Conservation (phyloP, 1,284 basidiomycete species). For the Malassezia caprae region DNA sequence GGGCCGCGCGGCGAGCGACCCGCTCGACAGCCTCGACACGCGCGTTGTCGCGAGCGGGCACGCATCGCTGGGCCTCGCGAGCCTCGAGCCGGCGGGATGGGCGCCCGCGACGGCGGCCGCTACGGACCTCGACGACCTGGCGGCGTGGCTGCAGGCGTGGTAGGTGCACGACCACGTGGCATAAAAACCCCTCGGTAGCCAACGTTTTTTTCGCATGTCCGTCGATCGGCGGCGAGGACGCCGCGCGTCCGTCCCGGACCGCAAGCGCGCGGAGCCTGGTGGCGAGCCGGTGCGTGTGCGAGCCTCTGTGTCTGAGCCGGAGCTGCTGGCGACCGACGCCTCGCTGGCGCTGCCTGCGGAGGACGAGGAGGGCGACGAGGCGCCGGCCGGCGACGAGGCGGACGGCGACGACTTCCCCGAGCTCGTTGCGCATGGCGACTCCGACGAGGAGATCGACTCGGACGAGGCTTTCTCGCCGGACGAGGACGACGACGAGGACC, state of each 20-base stretch:
- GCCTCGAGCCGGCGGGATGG: constrained; percentile 21
- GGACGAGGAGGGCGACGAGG: constrained; percentile 1
- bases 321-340: background rate
- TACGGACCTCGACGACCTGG: constrained; percentile 15
- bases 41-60: constrained; percentile 30
- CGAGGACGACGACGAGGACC: constrained; percentile 23
- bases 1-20: constrained; percentile 2
- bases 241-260: background rate
- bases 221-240: background rate
- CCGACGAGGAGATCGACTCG: constrained; percentile 48
- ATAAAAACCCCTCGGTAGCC: background rate
- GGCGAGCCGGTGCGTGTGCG: constrained; percentile 1
- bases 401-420: constrained; percentile 25
- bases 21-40: constrained; percentile 27
- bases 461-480: constrained; percentile 25
- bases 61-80: constrained; percentile 27
- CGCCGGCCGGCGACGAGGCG: constrained; percentile 26
- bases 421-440: constrained; percentile 49
- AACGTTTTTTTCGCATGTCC: constrained; percentile 4
- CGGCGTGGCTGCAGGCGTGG: constrained; percentile 22
- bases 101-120: background rate
- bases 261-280: constrained; percentile 16
- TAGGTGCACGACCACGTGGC: constrained; percentile 10
- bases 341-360: constrained; percentile 7
- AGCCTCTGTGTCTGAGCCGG: background rate